A percentile compares a stretch with the other conserved stretches of the same genome.
These are phyloP conservation scores for Podaxis mareebaensis DNA, from an alignment of 768 basidiomycete genomes.

Conservation along the genomic window DNA sequence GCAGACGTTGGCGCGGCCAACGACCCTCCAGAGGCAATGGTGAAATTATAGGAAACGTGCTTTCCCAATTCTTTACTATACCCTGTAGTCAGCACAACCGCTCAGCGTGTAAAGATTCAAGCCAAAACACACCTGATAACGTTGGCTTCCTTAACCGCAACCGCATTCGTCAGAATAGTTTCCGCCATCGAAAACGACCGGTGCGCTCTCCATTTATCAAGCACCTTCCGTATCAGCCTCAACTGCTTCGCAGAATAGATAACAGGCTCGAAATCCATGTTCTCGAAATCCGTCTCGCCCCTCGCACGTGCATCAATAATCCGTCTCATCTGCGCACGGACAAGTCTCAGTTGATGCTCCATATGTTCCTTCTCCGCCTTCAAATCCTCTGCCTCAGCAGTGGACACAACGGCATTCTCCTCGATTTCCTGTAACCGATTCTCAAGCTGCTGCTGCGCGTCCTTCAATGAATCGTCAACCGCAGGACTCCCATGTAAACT, in stretches of 20 bases:
- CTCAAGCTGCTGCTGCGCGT: conserved; percentile 76
- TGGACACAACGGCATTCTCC: conserved; percentile 28
- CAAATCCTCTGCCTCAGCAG: conserved; percentile 78
- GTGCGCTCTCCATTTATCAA: conserved; percentile 85
- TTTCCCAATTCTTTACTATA: conserved; percentile 83
- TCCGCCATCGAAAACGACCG: conserved; percentile 93
- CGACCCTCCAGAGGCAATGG: conserved; percentile 80
- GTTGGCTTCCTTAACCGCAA: conserved; percentile 91
- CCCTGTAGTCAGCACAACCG: background rate
- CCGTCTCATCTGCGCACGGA: conserved; percentile 81
- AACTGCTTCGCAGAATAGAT: conserved; percentile 84
- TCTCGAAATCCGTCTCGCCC: conserved; percentile 70
- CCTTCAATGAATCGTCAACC: conserved; percentile 62
- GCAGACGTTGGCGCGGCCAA: conserved; percentile 80
- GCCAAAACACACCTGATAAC: conserved; percentile 68
- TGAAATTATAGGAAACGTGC: conserved; percentile 90
- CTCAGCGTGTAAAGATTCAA: background rate
- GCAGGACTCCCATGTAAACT: conserved; percentile 79
- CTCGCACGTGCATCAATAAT: conserved; percentile 74
- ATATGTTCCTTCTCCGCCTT: conserved; percentile 92
- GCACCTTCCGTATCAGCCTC: conserved; percentile 75
- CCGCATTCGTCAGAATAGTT: conserved; percentile 78
- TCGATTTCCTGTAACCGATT: conserved; percentile 63
- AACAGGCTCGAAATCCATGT: conserved; percentile 71
- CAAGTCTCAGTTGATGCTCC: conserved; percentile 82